Evolutionary conservation across 345 rosid genomes (phyloP).

Genomic region (Eucalyptus sp.): DNA sequence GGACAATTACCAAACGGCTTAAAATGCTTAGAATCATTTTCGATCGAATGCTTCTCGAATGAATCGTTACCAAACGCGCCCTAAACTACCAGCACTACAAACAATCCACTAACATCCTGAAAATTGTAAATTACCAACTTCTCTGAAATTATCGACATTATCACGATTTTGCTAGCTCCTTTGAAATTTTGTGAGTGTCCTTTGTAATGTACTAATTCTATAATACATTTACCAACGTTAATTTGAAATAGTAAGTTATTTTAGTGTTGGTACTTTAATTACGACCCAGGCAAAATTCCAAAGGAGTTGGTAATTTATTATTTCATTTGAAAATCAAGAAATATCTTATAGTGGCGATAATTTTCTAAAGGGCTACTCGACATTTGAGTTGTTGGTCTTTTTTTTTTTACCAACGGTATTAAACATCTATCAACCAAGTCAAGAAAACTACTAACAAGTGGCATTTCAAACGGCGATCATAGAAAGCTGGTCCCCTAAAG

Average conservation of each 20-base stretch:
- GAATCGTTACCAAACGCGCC: no score
- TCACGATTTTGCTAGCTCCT: neutral
- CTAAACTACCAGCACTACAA: neutral
- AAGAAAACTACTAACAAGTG: neutral
- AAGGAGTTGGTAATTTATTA: neutral
- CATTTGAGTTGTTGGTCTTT: neutral
- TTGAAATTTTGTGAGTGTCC: neutral
- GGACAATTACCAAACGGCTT: no score
- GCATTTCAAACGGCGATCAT: fast-evolving
- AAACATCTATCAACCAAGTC: fast-evolving
- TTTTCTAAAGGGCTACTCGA: fast-evolving
- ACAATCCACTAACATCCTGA: fast-evolving
- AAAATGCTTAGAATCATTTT: no score
- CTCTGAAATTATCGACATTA: fast-evolving
- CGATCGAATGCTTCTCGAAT: no score
- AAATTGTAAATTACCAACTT: neutral
- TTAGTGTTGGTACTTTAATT: fast-evolving
- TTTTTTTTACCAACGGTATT: fast-evolving
- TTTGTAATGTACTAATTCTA: neutral
- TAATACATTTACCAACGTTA: neutral
- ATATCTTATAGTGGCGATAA: neutral
- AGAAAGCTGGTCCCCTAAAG: neutral
- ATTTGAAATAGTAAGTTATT: neutral
- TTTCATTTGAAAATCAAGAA: neutral
- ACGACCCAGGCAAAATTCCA: fast-evolving